Base-by-base conservation (phyloP, 1,284 basidiomycete genomes). In the Ganoderma meredithae region DNA sequence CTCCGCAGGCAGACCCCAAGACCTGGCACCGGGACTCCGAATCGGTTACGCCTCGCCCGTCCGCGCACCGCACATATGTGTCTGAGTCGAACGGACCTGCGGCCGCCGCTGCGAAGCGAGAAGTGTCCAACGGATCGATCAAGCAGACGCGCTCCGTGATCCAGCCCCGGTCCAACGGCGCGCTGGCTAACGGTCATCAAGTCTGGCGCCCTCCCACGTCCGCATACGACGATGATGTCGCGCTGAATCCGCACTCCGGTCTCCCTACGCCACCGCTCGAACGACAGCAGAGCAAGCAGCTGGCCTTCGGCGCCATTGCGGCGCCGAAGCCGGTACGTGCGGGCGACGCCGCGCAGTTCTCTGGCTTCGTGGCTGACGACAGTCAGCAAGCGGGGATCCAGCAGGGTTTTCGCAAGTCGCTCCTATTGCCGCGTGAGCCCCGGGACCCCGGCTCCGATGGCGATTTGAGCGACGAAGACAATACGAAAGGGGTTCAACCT, bases 391-490 rank as follows among this genome's bases (percentile, higher is more conserved):
- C 68, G 25, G 64, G 61, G 61, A 39, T 64, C 66, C 72, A 78
- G 74, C 85, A 85, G 89, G 88, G 79, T 85, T 86, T 84, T 86
- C 77, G 74, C 66, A 77, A 77, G 86, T 88, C 85, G 90, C 88
- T 90, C 89, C 84, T 83, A 86, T 84, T 81, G 76, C 85, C 81
- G 79, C 86, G 83, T 85, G 84, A 86, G 84, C 84, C 83, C 60
- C 76, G 79, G 78, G 84, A 85, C 84, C 85, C 86, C 83, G 81
- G 84, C 85, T 85, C 82, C 80, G 85, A 81, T 79, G 79, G 81
- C 77, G 81, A 81, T 85, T 85, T 82, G 88, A 89, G 90, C 87
- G 88, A 85, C 79, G 77, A 79, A 69, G 63, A 73, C 64, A 56
- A 71, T 39, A 73, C 70, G 62, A 59, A 65, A 47, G 78, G 79